phyloP scores from a whole-genome alignment of 495 filamentous ascomycete species.

The Xylaria grammica region DNA sequence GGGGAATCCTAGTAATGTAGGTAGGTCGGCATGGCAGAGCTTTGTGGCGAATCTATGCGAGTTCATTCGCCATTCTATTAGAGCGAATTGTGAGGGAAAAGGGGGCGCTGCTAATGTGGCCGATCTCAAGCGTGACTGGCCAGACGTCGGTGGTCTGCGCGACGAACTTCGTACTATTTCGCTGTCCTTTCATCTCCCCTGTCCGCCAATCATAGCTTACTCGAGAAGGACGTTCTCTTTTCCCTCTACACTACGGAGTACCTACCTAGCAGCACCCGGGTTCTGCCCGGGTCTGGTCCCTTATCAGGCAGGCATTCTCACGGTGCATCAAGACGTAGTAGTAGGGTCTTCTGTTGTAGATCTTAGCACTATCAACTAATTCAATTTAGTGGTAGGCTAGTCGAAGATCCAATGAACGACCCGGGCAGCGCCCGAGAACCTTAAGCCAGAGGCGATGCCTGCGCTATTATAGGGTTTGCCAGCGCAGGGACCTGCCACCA shows the following conservation, averaged over 20 bases:
- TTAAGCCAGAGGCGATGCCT: background rate
- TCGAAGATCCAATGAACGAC: background rate
- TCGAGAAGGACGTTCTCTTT: slow-evolving; percentile 3
- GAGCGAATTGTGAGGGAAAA: background rate
- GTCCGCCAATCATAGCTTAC: slow-evolving; percentile 4
- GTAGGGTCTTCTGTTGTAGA: background rate
- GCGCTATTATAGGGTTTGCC: slow-evolving; percentile 5
- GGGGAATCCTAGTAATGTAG: background rate
- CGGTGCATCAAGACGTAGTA: background rate
- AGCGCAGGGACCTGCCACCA: background rate
- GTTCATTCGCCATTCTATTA: background rate
- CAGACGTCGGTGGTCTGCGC: background rate
- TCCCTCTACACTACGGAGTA: too few species aligned
- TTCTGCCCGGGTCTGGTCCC: background rate
- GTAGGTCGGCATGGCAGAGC: background rate
- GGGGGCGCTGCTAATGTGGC: background rate
- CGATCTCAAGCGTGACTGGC: background rate
- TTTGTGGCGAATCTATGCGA: background rate
- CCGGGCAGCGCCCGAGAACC: background rate
- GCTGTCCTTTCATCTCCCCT: background rate
- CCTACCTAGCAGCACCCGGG: too few species aligned
- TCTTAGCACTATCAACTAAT: slow-evolving; percentile 8
- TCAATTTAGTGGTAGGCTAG: slow-evolving; percentile 1
- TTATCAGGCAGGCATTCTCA: background rate
- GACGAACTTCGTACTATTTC: background rate